phyloP scores from a whole-genome alignment of 768 basidiomycete genomes.

The Kwoniella newhampshirensis region DNA sequence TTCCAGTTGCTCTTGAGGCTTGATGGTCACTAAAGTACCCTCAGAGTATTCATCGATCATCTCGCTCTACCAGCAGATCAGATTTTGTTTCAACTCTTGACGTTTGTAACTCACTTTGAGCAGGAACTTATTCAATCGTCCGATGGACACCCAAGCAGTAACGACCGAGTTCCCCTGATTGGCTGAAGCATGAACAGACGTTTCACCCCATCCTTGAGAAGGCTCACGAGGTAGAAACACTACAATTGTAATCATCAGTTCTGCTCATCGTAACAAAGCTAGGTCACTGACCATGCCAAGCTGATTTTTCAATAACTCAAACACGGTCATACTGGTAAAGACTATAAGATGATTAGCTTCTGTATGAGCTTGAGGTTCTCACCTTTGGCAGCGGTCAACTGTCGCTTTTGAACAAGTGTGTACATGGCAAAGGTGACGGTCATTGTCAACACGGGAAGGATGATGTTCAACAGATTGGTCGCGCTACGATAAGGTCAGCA shows the following conservation, averaged over 20 bases:
- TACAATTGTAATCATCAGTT: conserved; percentile 5
- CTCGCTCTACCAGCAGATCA: conserved; percentile 36
- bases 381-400: conserved; percentile 53
- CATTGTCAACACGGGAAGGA: conserved; percentile 68
- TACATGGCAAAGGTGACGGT: conserved; percentile 65
- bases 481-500: conserved; percentile 9
- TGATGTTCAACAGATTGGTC: conserved; percentile 55
- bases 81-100: too few relatives aligned
- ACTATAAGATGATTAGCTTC: conserved; percentile 43
- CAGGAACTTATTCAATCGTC: conserved; percentile 61
- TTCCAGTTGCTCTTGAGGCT: conserved; percentile 31
- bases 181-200: neutral
- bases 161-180: conserved; percentile 32
- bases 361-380: neutral
- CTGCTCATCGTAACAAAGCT: neutral
- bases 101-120: conserved; percentile 52
- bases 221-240: conserved; percentile 36
- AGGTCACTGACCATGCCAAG: conserved; percentile 36
- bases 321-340: conserved; percentile 63
- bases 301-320: conserved; percentile 63
- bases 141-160: conserved; percentile 65
- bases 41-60: conserved; percentile 47
- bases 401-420: conserved; percentile 55
- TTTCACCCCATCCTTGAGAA: too few relatives aligned
- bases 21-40: conserved; percentile 20